phyloP scores from a whole-genome alignment of 306 rosid genomes.

The Rosa multiflora region DNA sequence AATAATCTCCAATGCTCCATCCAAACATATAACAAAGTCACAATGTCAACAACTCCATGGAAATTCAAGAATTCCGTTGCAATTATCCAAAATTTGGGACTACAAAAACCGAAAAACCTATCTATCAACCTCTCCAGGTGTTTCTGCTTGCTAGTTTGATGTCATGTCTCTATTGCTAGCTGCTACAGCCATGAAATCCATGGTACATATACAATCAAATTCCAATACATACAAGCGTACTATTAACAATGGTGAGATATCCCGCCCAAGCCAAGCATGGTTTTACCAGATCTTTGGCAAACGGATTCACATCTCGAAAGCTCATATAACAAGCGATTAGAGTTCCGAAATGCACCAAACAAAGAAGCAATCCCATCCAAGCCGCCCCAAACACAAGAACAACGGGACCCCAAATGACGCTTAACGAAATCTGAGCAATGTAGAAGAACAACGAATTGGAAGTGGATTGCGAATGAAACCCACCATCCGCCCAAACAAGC shows the following conservation, averaged over 20 bases:
- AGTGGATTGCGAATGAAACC: conserved; percentile 34
- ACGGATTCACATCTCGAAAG: conserved; percentile 50
- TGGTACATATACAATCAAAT: background rate
- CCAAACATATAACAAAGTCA: background rate
- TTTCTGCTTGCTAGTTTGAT: background rate
- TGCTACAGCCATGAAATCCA: background rate
- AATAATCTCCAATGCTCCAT: background rate
- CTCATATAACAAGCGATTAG: conserved; percentile 39
- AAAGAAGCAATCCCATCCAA: conserved; percentile 36
- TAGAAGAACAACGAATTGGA: conserved; percentile 44
- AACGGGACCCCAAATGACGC: conserved; percentile 64
- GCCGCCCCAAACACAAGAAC: conserved; percentile 43
- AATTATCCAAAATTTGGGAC: background rate
- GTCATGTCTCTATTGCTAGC: background rate
- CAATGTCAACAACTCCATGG: background rate
- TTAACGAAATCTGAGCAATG: conserved; percentile 39
- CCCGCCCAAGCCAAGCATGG: conserved; percentile 46
- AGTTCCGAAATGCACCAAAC: conserved; percentile 39
- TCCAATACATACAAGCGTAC: conserved; percentile 33
- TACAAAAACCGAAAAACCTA: background rate
- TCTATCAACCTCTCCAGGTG: background rate
- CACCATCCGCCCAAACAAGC: conserved; percentile 87
- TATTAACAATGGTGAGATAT: conserved; percentile 40
- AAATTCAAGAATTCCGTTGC: background rate
- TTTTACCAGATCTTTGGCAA: conserved; percentile 54